Evolutionary conservation across 23 red algal species (phyloP), one percentile per base, ranked within the genome.

Genomic region (Agarophyton chilense): DNA sequence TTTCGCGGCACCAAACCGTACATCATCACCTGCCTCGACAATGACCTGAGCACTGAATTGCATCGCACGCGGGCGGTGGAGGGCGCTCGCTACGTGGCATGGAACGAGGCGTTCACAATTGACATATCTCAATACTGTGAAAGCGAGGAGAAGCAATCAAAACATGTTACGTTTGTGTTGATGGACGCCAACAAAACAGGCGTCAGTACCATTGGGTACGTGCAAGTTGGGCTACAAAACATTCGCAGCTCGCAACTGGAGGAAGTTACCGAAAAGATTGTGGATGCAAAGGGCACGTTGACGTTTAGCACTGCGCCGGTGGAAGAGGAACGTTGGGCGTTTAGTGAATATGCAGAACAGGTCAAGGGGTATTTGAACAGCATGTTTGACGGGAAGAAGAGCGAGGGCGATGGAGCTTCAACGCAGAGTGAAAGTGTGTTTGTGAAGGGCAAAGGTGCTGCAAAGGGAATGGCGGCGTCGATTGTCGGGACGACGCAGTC

Each of bases 61-160:
- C 68, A 74, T 29, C 68, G 68, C 68, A 74, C 68, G 10, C 38
- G 68, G 21, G 68, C 68, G 39, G 41, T 74, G 36, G 68, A 74
- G 1, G 68, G 68, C 3, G 68, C 14, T 26, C 68, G 68, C 14
- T 49, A 29, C 21, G 68, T 74, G 12, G 68, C 68, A 2, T 74
- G 68, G 68, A 74, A 74, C 21, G 68, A 74, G 25, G 68, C 68
- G 10, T 74, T 74, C 18, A 39, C 47, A 18, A 47, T 74, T 38
- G 68, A 74, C 68, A 46, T 74, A 10, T 74, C 68, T 25, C 19
- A 74, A 5, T 49, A 49, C 34, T 47, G 24, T 26, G 10, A 32
- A 35, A 35, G 4, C 2, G 6, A 29, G 16, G 3, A 74, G 1
- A 43, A 29, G 2, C 68, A 74, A 49, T 39, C 68, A 18, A 7